phyloP scores from a whole-genome alignment of 2,329 filamentous ascomycete genomes.

The Exserohilum rostratum region DNA sequence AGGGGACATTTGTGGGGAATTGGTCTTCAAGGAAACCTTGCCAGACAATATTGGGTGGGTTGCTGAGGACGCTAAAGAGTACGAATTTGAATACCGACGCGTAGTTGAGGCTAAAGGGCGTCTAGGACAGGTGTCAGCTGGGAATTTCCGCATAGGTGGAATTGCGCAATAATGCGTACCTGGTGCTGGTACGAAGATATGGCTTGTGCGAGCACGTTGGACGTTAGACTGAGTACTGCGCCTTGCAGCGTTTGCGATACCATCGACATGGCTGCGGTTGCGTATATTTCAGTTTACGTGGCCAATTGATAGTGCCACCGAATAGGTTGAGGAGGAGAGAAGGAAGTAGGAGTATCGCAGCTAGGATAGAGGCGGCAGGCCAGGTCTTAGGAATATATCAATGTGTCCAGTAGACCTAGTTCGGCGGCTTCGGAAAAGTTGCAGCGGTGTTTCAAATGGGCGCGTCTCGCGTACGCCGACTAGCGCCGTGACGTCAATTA shows the following conservation, averaged over 20 bases:
- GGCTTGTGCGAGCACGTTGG: constrained; percentile 75
- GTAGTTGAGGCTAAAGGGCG: constrained; percentile 67
- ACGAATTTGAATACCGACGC: constrained; percentile 77
- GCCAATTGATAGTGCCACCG: not conserved
- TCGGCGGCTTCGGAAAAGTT: constrained; percentile 5
- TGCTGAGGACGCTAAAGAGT: constrained; percentile 73
- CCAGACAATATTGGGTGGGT: constrained; percentile 86
- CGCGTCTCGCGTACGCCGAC: constrained; percentile 13
- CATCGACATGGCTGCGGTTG: constrained; percentile 35
- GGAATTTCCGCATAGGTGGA: not conserved
- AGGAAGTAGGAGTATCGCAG: not conserved
- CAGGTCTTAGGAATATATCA: constrained; percentile 3
- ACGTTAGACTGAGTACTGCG: constrained; percentile 67
- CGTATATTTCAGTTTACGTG: not conserved
- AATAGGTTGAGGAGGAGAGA: not conserved
- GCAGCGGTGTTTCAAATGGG: constrained; percentile 13
- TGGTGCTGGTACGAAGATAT: constrained; percentile 67
- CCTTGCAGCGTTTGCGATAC: constrained; percentile 62
- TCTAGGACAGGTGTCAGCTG: constrained; percentile 50
- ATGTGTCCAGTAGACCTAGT: constrained; percentile 11
- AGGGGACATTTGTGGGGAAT: constrained; percentile 67
- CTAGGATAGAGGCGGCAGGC: not conserved
- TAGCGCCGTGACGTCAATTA: constrained; percentile 18
- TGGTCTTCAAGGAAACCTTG: constrained; percentile 76
- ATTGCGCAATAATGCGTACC: constrained; percentile 52